A percentile compares a stretch with the other conserved stretches of the same genome.
Conservation (phyloP, 495 filamentous ascomycete genomes). For the Penicillium atrosanguineum region DNA sequence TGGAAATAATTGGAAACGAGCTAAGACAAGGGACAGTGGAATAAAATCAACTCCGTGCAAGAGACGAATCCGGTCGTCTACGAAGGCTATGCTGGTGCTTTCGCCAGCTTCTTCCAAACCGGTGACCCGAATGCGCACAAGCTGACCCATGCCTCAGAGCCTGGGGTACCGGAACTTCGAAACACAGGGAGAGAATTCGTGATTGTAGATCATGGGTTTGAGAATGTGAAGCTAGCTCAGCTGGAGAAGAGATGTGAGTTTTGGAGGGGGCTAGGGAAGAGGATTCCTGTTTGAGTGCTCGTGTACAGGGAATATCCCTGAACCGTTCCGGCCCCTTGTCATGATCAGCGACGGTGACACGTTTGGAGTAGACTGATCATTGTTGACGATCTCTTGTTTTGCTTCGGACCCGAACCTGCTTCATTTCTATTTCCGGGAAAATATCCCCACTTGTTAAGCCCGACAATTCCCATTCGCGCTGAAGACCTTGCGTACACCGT, state of each 20-base stretch:
- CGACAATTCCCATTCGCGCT: too few relatives aligned
- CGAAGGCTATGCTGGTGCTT: conserved; percentile 56
- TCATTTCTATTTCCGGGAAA: too few relatives aligned
- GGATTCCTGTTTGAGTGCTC: conserved; percentile 33
- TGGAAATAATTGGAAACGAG: not conserved
- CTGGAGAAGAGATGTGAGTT: conserved; percentile 52
- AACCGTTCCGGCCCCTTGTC: not conserved
- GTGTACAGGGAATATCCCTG: conserved; percentile 1
- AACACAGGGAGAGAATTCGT: conserved; percentile 48
- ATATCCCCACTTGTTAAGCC: too few relatives aligned
- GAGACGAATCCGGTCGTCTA: conserved; percentile 52
- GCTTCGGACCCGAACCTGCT: too few relatives aligned
- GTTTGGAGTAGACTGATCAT: too few relatives aligned
- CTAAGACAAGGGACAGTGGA: conserved; percentile 43
- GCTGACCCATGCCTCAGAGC: conserved; percentile 44
- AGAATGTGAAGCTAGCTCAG: conserved; percentile 28
- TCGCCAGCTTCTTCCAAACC: conserved; percentile 58
- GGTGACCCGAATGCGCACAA: conserved; percentile 59
- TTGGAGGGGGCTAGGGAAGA: conserved; percentile 46
- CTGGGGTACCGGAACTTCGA: conserved; percentile 44
- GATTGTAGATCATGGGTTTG: conserved; percentile 43
- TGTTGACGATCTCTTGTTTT: too few relatives aligned
- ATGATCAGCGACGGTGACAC: too few relatives aligned
- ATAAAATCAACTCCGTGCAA: conserved; percentile 54
- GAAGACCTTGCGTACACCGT: too few relatives aligned